These are phyloP conservation scores for Pyricularia sp. DNA, from an alignment of 2,329 filamentous ascomycete species.

Conservation along the genomic window DNA sequence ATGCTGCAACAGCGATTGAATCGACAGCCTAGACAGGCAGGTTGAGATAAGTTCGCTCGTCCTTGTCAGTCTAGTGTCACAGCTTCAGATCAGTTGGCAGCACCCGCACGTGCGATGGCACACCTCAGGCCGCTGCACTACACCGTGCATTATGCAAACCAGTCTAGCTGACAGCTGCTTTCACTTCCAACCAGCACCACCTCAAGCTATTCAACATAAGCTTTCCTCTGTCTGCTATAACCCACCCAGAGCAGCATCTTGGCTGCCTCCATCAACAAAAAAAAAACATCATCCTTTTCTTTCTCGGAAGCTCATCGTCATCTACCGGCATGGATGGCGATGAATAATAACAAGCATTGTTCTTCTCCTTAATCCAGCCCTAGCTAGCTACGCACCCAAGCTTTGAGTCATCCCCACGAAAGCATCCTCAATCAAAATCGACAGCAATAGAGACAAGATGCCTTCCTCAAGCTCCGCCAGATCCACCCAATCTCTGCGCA, in stretches of 20 bases:
- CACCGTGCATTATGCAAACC: background rate
- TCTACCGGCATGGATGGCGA: background rate
- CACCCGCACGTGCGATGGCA: background rate
- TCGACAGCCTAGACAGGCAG: background rate
- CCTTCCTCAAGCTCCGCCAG: conserved; percentile 2
- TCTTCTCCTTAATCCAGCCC: background rate
- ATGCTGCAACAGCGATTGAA: background rate
- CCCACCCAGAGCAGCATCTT: background rate
- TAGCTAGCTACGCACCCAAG: background rate
- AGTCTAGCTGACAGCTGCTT: background rate
- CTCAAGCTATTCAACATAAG: background rate
- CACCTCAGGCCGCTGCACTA: background rate
- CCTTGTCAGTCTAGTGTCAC: background rate
- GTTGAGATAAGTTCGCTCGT: background rate
- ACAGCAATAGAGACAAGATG: background rate
- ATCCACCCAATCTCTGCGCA: background rate
- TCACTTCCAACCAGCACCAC: background rate
- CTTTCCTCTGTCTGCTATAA: background rate
- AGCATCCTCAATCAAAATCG: background rate
- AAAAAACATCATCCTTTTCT: background rate
- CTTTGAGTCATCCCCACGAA: background rate
- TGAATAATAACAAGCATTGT: background rate
- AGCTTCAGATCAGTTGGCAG: background rate
- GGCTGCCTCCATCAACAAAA: background rate
- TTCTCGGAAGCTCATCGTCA: background rate